Conservation (phyloP, 2,329 filamentous ascomycete species). For the Beauveria asiatica region DNA sequence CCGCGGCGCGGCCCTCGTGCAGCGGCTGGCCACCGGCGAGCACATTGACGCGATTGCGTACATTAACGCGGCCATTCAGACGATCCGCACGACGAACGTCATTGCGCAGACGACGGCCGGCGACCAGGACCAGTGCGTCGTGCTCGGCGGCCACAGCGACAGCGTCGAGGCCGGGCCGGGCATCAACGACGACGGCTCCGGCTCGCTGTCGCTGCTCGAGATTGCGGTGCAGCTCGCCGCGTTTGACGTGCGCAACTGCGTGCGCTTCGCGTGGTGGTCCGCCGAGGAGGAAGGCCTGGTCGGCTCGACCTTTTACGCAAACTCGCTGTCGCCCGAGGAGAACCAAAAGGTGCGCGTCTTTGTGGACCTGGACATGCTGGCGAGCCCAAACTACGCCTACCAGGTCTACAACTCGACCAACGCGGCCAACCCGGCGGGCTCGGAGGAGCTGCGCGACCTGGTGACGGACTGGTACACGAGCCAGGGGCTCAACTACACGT, state of each 20-base stretch:
- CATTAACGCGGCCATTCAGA: slow-evolving; percentile 48
- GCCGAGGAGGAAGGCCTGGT: slow-evolving; percentile 59
- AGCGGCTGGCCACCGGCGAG: slow-evolving; percentile 43
- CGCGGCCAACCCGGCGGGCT: slow-evolving; percentile 60
- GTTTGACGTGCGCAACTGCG: slow-evolving; percentile 54
- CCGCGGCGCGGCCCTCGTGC: slow-evolving; percentile 48
- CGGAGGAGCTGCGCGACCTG: slow-evolving; percentile 57
- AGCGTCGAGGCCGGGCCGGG: slow-evolving; percentile 56
- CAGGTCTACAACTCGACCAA: slow-evolving; percentile 67
- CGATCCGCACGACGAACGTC: slow-evolving; percentile 49
- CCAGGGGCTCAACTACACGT: slow-evolving; percentile 56
- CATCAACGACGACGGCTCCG: slow-evolving; percentile 73
- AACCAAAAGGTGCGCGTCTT: slow-evolving; percentile 56
- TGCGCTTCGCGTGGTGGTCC: slow-evolving; percentile 61
- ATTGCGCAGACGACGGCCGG: slow-evolving; percentile 53
- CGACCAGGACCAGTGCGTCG: slow-evolving; percentile 55
- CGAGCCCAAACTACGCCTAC: slow-evolving; percentile 56
- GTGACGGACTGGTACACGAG: slow-evolving; percentile 59
- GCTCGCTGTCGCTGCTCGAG: slow-evolving; percentile 53
- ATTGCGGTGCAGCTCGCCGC: slow-evolving; percentile 50
- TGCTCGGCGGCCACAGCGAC: slow-evolving; percentile 58
- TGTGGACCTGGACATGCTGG: slow-evolving; percentile 65
- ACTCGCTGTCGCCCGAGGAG: slow-evolving; percentile 45
- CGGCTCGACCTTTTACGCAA: slow-evolving; percentile 54
- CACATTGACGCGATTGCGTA: slow-evolving; percentile 47